Conservation (phyloP, 768 basidiomycete genomes). For the Mycena floridula region DNA sequence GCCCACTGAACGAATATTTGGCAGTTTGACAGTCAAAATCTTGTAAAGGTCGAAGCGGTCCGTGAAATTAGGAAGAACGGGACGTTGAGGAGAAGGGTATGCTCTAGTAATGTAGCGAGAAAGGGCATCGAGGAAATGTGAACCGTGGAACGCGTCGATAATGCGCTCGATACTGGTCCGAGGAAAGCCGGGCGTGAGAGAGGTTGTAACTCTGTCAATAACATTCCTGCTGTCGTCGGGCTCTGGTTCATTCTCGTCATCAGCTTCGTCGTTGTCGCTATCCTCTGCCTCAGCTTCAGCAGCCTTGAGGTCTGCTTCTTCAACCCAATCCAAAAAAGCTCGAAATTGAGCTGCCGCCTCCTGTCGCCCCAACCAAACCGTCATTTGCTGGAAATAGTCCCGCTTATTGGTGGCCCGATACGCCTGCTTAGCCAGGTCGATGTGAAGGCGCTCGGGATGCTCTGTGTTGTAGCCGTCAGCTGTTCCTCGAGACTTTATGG, state of each 20-base stretch:
- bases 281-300: slow-evolving; percentile 2
- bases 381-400: neutral
- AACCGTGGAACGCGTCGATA: too few relatives aligned
- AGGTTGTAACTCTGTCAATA: too few relatives aligned
- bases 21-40: too few relatives aligned
- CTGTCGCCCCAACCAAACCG: neutral
- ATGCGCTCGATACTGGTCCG: too few relatives aligned
- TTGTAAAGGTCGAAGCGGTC: too few relatives aligned
- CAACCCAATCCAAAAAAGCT: slow-evolving; percentile 2
- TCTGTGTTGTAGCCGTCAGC: slow-evolving; percentile 19
- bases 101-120: too few relatives aligned
- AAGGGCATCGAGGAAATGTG: too few relatives aligned
- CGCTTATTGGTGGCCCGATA: slow-evolving; percentile 3
- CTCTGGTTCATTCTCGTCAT: slow-evolving; percentile 1
- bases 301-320: slow-evolving; percentile 13
- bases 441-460: slow-evolving; percentile 23
- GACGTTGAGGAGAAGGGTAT: too few relatives aligned
- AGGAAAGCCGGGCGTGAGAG: too few relatives aligned
- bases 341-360: neutral
- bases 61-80: too few relatives aligned
- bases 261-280: neutral
- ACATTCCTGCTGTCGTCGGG: too few relatives aligned
- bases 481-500: slow-evolving; percentile 12
- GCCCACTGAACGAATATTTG: too few relatives aligned
- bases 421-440: slow-evolving; percentile 24